Evolutionary conservation across 352 stramenopile species (phyloP).

Genomic region (Phytopythium delawarense): DNA sequence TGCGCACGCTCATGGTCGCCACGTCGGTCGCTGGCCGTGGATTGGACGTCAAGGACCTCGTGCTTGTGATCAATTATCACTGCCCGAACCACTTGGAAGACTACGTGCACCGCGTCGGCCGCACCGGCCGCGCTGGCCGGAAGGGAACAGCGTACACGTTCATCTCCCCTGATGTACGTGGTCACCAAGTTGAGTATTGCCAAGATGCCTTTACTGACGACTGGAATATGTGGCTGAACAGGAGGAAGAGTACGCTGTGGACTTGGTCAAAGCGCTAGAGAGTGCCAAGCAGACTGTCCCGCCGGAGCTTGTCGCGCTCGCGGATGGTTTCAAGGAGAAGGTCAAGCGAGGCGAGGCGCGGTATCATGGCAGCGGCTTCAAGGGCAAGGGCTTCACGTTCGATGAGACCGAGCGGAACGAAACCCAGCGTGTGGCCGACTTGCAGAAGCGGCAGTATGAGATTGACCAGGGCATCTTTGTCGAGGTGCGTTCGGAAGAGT

Average conservation of each 20-base stretch:
- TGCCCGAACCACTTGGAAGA: conserved; percentile 99
- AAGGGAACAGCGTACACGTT: conserved; percentile 99
- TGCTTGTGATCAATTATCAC: conserved; percentile 99
- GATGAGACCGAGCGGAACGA: conserved; percentile 97
- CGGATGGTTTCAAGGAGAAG: conserved; percentile 96
- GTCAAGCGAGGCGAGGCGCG: conserved; percentile 94
- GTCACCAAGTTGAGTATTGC: neutral
- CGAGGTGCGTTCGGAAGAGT: conserved; percentile 31
- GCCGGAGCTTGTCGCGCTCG: conserved; percentile 88
- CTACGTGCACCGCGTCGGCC: conserved; percentile 98
- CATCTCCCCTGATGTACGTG: conserved; percentile 92
- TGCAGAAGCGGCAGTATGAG: conserved; percentile 90
- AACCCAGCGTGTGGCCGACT: conserved; percentile 89
- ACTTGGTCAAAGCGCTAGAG: conserved; percentile 96
- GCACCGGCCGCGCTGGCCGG: conserved; percentile 93
- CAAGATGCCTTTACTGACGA: neutral
- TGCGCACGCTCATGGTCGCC: conserved; percentile 91
- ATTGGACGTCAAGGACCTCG: conserved; percentile 97
- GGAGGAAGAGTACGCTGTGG: conserved; percentile 97
- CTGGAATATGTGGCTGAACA: conserved; percentile 29
- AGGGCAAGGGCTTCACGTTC: conserved; percentile 98
- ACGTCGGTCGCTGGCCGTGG: conserved; percentile 97
- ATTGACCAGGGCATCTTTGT: conserved; percentile 81
- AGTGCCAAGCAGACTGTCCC: conserved; percentile 77
- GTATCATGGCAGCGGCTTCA: conserved; percentile 96